These are phyloP conservation scores for Aspergillus puulaauensis DNA, from an alignment of 2,329 filamentous ascomycete species.

Conservation along the genomic window DNA sequence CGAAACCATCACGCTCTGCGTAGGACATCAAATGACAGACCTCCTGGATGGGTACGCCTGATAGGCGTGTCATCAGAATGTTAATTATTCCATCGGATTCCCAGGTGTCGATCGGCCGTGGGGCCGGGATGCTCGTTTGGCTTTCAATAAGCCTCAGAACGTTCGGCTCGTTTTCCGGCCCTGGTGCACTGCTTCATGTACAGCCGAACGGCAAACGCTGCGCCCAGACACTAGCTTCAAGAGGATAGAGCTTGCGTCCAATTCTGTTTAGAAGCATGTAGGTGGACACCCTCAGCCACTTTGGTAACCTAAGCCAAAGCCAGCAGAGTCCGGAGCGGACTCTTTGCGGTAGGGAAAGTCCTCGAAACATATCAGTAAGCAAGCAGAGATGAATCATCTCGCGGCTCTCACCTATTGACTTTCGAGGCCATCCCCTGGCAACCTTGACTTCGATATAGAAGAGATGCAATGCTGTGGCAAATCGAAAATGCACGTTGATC, in stretches of 20 bases:
- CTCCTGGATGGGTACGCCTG: background rate
- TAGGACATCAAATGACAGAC: conserved; percentile 4
- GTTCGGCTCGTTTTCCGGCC: background rate
- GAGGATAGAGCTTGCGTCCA: background rate
- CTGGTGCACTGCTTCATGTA: background rate
- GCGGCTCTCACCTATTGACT: background rate
- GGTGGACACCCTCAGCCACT: too few relatives aligned
- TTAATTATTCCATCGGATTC: background rate
- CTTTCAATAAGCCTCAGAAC: background rate
- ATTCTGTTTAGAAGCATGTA: background rate
- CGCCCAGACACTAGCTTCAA: background rate
- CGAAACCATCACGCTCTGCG: background rate
- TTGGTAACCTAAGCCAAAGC: too few relatives aligned
- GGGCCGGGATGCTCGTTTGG: background rate
- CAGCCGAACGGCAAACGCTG: conserved; percentile 7
- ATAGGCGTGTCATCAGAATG: background rate
- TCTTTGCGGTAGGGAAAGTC: too few relatives aligned
- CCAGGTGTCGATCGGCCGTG: background rate
- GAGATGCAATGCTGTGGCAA: background rate
- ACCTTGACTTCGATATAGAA: background rate
- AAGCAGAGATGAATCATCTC: too few relatives aligned
- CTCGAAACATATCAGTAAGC: too few relatives aligned
- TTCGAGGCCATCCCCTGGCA: background rate
- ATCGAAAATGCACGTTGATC: background rate
- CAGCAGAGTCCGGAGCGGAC: too few relatives aligned